Conservation (phyloP, 495 filamentous ascomycete genomes). For the Stereocaulon alpinum region DNA sequence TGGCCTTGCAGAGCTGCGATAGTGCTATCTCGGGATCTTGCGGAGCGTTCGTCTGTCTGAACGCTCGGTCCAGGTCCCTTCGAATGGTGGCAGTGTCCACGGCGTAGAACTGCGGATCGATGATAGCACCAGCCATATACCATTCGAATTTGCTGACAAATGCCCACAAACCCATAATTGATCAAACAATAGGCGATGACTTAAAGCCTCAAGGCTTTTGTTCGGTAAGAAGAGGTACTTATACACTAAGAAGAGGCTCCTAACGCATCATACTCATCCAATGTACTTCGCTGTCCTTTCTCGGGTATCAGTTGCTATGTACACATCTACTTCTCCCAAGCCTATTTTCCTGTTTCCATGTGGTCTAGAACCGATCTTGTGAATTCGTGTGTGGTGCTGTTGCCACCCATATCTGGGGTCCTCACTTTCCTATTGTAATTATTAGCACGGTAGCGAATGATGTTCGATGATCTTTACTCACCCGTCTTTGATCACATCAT, state of each 20-base stretch:
- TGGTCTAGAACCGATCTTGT: slow-evolving; percentile 83
- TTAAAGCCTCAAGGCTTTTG: background rate
- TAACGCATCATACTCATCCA: background rate
- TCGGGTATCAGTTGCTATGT: slow-evolving; percentile 3
- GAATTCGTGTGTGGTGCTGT: slow-evolving; percentile 83
- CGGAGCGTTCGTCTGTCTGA: too few relatives aligned
- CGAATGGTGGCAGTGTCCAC: too few relatives aligned
- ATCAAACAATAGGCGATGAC: too few relatives aligned
- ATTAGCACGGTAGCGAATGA: slow-evolving; percentile 24
- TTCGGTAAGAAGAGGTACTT: background rate
- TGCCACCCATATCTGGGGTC: slow-evolving; percentile 92
- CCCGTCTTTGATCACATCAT: slow-evolving; percentile 91
- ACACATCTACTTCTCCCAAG: background rate
- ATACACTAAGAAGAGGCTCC: background rate
- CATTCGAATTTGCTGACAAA: too few relatives aligned
- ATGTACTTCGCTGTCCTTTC: background rate
- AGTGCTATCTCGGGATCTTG: too few relatives aligned
- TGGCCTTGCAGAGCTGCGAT: too few relatives aligned
- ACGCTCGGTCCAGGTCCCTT: too few relatives aligned
- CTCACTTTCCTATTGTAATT: slow-evolving; percentile 52
- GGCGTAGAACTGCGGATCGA: too few relatives aligned
- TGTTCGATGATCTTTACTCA: slow-evolving; percentile 34
- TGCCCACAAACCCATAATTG: too few relatives aligned
- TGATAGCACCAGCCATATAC: too few relatives aligned
- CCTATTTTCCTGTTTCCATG: slow-evolving; percentile 53